phyloP scores from a whole-genome alignment of 2,329 filamentous ascomycete genomes.

The Ceratocystis papillata region DNA sequence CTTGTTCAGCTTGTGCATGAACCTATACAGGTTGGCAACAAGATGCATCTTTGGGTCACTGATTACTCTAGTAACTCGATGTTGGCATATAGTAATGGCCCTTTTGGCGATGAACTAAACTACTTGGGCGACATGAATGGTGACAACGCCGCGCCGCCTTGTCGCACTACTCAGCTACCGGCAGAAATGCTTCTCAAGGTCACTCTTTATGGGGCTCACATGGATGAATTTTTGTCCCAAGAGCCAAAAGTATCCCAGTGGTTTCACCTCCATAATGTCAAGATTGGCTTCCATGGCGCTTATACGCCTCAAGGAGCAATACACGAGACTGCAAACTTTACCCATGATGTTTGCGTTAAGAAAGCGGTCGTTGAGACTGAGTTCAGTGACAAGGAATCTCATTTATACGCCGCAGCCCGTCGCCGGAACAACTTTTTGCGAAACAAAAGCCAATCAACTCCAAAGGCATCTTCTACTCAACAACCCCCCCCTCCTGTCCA shows the following conservation, averaged over 20 bases:
- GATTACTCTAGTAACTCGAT: conserved; percentile 66
- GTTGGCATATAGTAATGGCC: conserved; percentile 14
- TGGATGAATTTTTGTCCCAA: not conserved
- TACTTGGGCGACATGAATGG: not conserved
- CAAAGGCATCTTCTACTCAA: not conserved
- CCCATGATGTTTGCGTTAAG: conserved; percentile 10
- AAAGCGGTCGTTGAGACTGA: not conserved
- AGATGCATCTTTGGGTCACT: conserved; percentile 58
- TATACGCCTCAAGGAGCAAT: conserved; percentile 3
- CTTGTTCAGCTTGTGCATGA: conserved; percentile 56
- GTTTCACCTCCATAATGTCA: conserved; percentile 17
- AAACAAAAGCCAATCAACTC: not conserved
- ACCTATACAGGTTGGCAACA: conserved; percentile 37
- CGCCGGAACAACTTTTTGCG: not conserved
- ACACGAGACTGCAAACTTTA: not conserved
- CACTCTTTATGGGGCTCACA: conserved; percentile 22
- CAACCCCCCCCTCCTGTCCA: not conserved
- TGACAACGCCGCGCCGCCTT: not conserved
- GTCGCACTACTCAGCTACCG: not conserved
- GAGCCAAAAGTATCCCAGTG: conserved; percentile 14
- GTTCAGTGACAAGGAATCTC: not conserved
- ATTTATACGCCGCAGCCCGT: not conserved
- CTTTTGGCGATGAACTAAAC: conserved; percentile 27
- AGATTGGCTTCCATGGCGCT: not conserved
- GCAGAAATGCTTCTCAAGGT: conserved; percentile 31